Evolutionary conservation across 1,284 basidiomycete genomes (phyloP).

Genomic region (Trichosporon inkin): DNA sequence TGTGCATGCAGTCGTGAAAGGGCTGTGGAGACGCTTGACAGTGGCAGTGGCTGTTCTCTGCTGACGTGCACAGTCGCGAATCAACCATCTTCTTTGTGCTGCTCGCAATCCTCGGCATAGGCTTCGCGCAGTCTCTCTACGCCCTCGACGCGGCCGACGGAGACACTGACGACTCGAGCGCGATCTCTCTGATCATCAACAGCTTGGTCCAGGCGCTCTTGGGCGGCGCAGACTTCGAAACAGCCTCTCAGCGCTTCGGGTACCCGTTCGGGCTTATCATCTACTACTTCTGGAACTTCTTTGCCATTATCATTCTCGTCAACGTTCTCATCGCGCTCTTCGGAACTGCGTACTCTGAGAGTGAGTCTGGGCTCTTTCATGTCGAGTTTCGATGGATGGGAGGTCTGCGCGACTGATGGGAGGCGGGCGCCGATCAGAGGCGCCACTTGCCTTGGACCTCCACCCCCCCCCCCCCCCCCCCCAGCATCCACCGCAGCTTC

Average conservation of each 20-base stretch:
- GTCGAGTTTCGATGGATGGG: too few relatives aligned
- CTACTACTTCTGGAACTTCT: conserved; percentile 85
- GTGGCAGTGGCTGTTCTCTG: too few relatives aligned
- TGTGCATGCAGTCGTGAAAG: conserved; percentile 45
- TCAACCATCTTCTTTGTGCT: conserved; percentile 84
- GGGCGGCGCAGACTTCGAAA: conserved; percentile 73
- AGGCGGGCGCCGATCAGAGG: too few relatives aligned
- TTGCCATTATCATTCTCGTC: conserved; percentile 79
- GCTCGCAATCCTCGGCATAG: conserved; percentile 75
- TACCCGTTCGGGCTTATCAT: conserved; percentile 63
- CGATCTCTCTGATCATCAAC: conserved; percentile 62
- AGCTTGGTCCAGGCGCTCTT: conserved; percentile 74
- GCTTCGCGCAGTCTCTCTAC: conserved; percentile 71
- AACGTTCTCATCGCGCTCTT: conserved; percentile 95
- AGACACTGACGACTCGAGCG: conserved; percentile 62
- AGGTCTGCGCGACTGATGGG: too few relatives aligned
- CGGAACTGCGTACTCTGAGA: conserved; percentile 77
- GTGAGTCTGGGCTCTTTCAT: too few relatives aligned
- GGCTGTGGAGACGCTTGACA: too few relatives aligned
- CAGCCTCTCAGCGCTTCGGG: conserved; percentile 56
- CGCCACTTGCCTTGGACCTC: too few relatives aligned
- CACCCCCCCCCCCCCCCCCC: too few relatives aligned
- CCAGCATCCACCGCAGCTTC: too few relatives aligned
- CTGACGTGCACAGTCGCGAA: conserved; percentile 56
- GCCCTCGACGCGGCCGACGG: conserved; percentile 90